These are phyloP conservation scores for Gentiana dahurica DNA, from an alignment of 257 asterid species.

Conservation along the genomic window DNA sequence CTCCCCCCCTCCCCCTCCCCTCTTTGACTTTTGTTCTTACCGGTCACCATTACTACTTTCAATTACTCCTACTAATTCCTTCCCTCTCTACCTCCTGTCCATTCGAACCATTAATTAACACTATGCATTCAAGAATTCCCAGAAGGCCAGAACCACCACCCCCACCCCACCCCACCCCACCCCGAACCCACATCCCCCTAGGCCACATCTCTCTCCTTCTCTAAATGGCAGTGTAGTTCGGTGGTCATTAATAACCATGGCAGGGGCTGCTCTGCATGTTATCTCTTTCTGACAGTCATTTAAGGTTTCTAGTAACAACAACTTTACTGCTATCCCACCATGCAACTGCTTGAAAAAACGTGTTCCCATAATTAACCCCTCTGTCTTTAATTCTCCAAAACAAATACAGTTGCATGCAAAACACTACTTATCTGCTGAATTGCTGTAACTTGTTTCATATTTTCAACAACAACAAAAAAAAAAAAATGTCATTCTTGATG, in stretches of 20 bases:
- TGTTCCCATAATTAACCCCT: conserved; percentile 5
- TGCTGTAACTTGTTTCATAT: neutral
- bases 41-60: conserved; percentile 9
- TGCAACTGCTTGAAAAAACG: conserved; percentile 13
- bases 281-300: conserved; percentile 11
- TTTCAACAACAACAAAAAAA: neutral
- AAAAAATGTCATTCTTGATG: conserved; percentile 12
- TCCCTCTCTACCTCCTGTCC: neutral
- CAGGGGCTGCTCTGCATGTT: conserved; percentile 11
- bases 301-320: conserved; percentile 8
- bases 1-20: neutral
- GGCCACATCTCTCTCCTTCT: conserved; percentile 21
- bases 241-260: conserved; percentile 39
- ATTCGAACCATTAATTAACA: conserved; percentile 7
- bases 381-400: conserved; percentile 13
- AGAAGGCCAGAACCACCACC: neutral
- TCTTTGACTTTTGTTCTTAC: conserved; percentile 22
- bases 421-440: neutral
- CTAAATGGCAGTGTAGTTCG: conserved; percentile 43
- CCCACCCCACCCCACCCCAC: no score
- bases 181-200: no score
- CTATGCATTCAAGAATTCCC: conserved; percentile 1
- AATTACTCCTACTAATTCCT: conserved; percentile 8
- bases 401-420: conserved; percentile 13
- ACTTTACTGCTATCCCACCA: conserved; percentile 10